Evolutionary conservation across 83 land plant genomes (phyloP).

Genomic region (Diphasiastrum complanatum): DNA sequence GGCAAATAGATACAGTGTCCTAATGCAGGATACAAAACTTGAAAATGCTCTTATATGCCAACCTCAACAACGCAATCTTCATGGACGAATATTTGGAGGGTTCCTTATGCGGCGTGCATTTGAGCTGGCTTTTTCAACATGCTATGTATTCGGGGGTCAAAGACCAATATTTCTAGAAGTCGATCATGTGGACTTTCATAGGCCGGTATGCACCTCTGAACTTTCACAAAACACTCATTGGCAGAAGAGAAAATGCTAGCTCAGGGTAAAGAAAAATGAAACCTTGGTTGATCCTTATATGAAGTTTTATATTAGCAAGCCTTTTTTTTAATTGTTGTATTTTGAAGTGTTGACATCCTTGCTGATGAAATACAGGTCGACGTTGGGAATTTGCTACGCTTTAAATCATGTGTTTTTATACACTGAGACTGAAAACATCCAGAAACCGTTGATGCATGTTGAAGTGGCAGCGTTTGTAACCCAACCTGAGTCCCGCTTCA

Average conservation of each 20-base stretch:
- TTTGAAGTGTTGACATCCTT: no score
- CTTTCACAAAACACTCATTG: no score
- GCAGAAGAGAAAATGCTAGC: no score
- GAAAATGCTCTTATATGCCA: constrained; percentile 90
- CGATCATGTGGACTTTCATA: constrained; percentile 85
- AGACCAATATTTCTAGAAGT: constrained; percentile 85
- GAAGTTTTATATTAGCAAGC: no score
- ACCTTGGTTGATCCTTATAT: no score
- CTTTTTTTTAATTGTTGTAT: no score
- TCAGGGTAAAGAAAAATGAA: no score
- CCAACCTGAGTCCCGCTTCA: constrained; percentile 69
- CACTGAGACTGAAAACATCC: constrained; percentile 57
- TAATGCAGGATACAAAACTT: constrained; percentile 63
- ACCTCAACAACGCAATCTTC: constrained; percentile 91
- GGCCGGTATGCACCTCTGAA: constrained; percentile 49
- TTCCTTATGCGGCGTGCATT: constrained; percentile 90
- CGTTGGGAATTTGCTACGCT: constrained; percentile 85
- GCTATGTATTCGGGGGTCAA: constrained; percentile 81
- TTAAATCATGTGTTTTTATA: constrained; percentile 82
- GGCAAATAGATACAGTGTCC: constrained; percentile 78
- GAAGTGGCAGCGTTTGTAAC: constrained; percentile 93
- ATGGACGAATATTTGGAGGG: constrained; percentile 95
- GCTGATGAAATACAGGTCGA: no score
- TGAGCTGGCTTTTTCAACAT: constrained; percentile 89
- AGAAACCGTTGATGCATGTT: constrained; percentile 67